Evolutionary conservation across 2,329 filamentous ascomycete genomes (phyloP).

Genomic region (Pestalotiopsis sp.): DNA sequence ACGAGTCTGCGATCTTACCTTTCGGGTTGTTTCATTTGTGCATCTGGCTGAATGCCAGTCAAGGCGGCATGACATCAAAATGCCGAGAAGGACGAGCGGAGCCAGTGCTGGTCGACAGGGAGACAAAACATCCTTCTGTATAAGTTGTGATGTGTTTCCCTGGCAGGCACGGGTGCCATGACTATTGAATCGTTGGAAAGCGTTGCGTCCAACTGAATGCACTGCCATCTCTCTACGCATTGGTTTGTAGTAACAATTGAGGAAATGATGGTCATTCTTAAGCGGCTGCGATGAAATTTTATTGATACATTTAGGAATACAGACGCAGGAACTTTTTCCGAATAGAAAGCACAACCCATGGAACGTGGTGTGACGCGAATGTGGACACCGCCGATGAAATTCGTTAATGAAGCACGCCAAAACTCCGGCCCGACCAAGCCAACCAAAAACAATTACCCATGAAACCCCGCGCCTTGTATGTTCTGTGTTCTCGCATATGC

Average conservation of each 20-base stretch:
- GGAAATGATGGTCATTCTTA: neutral
- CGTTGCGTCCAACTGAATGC: no score
- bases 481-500: conserved; percentile 1
- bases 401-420: conserved; percentile 4
- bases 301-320: conserved; percentile 15
- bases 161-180: neutral
- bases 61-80: no score
- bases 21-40: no score
- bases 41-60: no score
- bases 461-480: conserved; percentile 9
- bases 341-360: neutral
- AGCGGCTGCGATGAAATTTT: neutral
- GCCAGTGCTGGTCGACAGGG: no score
- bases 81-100: no score
- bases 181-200: neutral
- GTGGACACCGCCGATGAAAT: conserved; percentile 8
- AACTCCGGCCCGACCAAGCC: conserved; percentile 16
- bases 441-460: conserved; percentile 12
- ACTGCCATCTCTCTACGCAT: no score
- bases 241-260: neutral
- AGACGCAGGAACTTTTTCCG: neutral
- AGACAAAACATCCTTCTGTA: no score
- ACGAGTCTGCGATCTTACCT: no score
- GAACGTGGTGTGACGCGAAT: neutral
- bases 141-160: no score